phyloP scores from a whole-genome alignment of 108 stramenopile species.

The Fragilaria crotonensis region DNA sequence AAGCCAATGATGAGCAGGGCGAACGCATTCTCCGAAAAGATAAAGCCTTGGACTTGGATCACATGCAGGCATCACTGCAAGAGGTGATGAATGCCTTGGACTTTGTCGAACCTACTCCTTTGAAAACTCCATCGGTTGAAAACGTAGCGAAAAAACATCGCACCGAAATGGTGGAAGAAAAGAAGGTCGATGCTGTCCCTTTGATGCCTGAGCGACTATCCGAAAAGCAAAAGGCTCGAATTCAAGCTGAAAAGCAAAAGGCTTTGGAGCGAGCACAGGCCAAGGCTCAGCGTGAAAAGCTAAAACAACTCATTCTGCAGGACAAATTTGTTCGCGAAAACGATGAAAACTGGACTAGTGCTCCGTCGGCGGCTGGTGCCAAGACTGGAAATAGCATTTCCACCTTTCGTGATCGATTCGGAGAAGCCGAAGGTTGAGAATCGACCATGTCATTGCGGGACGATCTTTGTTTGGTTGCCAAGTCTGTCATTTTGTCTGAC shows the following conservation, averaged over 20 bases:
- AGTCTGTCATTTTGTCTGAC: no score
- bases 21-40: slow-evolving; percentile 14
- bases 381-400: slow-evolving; percentile 53
- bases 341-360: slow-evolving; percentile 63
- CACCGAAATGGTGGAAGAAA: no score
- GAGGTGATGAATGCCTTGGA: slow-evolving; percentile 28
- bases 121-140: no score
- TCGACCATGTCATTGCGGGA: no score
- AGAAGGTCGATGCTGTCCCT: slow-evolving; percentile 5
- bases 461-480: no score
- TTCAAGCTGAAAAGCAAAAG: slow-evolving; percentile 45
- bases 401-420: slow-evolving; percentile 67
- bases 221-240: slow-evolving; percentile 69
- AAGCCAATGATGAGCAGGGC: slow-evolving; percentile 9
- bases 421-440: slow-evolving; percentile 36
- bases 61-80: slow-evolving; percentile 18
- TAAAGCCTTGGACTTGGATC: slow-evolving; percentile 1
- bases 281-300: slow-evolving; percentile 34
- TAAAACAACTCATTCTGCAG: slow-evolving; percentile 25
- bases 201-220: slow-evolving; percentile 26
- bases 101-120: slow-evolving; percentile 9
- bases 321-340: slow-evolving; percentile 63
- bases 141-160: no score
- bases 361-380: slow-evolving; percentile 52
- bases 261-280: slow-evolving; percentile 36